Evolutionary conservation across 2,329 filamentous ascomycete genomes (phyloP).

Genomic region (Verticillium longisporum): DNA sequence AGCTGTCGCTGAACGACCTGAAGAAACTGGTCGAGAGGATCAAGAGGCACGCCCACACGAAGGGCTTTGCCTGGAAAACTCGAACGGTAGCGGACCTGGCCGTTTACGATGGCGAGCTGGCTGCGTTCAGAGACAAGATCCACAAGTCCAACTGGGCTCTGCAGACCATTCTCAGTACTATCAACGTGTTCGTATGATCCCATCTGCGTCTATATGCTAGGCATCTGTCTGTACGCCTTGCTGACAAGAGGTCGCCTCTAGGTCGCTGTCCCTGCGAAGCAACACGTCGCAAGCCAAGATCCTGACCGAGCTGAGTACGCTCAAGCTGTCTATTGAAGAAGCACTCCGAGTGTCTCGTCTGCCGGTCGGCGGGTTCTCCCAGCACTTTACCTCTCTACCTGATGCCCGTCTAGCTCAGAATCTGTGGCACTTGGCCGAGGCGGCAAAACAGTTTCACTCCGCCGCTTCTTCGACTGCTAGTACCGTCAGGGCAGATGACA

Average conservation of each 20-base stretch:
- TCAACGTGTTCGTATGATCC: conserved; percentile 12
- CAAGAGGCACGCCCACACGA: conserved; percentile 2
- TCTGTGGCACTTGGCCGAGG: conserved; percentile 14
- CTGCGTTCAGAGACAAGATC: conserved; percentile 16
- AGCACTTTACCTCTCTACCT: conserved; percentile 1
- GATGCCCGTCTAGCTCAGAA: conserved; percentile 11
- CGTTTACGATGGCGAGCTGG: conserved; percentile 11
- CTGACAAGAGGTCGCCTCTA: background rate
- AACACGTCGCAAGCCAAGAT: conserved; percentile 12
- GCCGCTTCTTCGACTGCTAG: conserved; percentile 15
- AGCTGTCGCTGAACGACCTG: conserved; percentile 13
- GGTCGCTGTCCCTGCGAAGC: conserved; percentile 12
- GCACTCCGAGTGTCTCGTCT: conserved; percentile 12
- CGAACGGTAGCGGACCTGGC: conserved; percentile 11
- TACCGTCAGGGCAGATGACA: conserved; percentile 7
- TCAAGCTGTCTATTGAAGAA: conserved; percentile 14
- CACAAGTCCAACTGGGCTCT: conserved; percentile 17
- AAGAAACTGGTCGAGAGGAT: conserved; percentile 12
- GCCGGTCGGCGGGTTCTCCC: conserved; percentile 5
- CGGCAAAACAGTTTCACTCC: conserved; percentile 16
- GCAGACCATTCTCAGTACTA: conserved; percentile 18
- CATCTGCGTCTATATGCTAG: background rate
- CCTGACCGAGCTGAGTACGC: conserved; percentile 10
- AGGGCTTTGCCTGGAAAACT: conserved; percentile 6
- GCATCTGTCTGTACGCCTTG: background rate